Percentiles rank a stretch among this genome's conserved stretches.
These are phyloP conservation scores for Nyssa sinensis DNA, from an alignment of 148 eudicot species.

Conservation along the genomic window DNA sequence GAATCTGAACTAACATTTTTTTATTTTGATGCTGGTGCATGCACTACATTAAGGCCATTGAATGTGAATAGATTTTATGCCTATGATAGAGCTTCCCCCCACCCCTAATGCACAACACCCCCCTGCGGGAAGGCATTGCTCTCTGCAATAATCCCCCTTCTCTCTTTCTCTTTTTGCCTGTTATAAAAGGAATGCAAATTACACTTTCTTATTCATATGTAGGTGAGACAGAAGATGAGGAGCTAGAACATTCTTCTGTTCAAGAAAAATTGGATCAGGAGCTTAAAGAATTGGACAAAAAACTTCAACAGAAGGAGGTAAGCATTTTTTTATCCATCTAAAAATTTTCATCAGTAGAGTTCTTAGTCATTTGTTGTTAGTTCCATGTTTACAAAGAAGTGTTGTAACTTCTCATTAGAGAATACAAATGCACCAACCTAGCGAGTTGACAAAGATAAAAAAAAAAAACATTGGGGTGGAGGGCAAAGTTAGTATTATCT, in stretches of 20 bases:
- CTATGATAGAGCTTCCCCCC: no score
- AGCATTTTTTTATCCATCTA: neutral
- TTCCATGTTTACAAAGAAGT: neutral
- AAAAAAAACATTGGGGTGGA: neutral
- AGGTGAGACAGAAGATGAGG: constrained; percentile 76
- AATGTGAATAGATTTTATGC: neutral
- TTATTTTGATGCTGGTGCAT: neutral
- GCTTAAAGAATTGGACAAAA: constrained; percentile 84
- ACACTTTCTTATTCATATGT: constrained; percentile 5
- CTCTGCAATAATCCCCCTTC: neutral
- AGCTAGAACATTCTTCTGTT: constrained; percentile 84
- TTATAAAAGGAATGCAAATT: neutral
- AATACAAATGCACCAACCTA: neutral
- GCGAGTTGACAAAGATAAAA: neutral
- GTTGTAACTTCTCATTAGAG: neutral
- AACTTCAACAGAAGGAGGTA: constrained; percentile 92
- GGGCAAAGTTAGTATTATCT: neutral
- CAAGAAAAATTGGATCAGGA: constrained; percentile 85
- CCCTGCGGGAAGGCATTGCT: no score
- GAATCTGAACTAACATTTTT: neutral
- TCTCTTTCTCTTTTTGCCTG: no score
- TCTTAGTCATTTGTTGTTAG: neutral
- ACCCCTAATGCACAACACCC: no score
- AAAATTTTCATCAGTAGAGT: neutral
- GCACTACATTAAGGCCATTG: neutral